Percentiles rank a stretch among this genome's conserved stretches.
Conservation (phyloP, 306 rosid species). For the Senna tora region DNA sequence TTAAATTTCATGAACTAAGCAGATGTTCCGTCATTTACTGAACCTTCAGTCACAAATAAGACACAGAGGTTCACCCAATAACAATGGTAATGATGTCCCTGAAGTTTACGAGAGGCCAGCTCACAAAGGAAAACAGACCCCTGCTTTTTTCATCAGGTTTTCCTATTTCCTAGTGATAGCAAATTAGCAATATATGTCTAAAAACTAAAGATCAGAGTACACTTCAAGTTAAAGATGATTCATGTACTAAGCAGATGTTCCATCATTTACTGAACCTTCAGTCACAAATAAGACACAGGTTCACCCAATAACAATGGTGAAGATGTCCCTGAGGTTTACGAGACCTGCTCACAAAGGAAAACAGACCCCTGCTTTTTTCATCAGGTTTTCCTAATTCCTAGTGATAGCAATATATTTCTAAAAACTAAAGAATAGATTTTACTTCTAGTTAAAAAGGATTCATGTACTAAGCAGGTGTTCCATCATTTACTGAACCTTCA, state of each 20-base stretch:
- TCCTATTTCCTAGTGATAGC: background rate
- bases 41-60: conserved; percentile 54
- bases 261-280: conserved; percentile 59
- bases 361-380: conserved; percentile 47
- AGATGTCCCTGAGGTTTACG: conserved; percentile 40
- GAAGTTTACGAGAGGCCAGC: conserved; percentile 36
- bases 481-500: conserved; percentile 78
- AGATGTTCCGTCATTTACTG: conserved; percentile 70
- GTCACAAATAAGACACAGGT: conserved; percentile 24
- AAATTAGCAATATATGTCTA: too few relatives aligned
- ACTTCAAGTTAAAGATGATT: background rate
- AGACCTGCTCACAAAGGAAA: conserved; percentile 32
- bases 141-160: conserved; percentile 52
- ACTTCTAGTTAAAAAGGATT: background rate
- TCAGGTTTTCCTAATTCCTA: conserved; percentile 35
- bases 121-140: conserved; percentile 35
- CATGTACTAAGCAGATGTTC: conserved; percentile 26
- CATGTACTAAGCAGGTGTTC: conserved; percentile 24
- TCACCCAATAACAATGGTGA: conserved; percentile 50
- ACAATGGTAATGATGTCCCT: conserved; percentile 39
- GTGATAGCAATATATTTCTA: background rate
- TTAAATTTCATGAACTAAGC: too few relatives aligned
- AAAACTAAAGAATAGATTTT: too few relatives aligned
- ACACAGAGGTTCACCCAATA: conserved; percentile 50
- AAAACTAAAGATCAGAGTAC: too few relatives aligned